These are phyloP conservation scores for Camellia oleifera DNA, from an alignment of 179 eudicot species.

Conservation along the genomic window DNA sequence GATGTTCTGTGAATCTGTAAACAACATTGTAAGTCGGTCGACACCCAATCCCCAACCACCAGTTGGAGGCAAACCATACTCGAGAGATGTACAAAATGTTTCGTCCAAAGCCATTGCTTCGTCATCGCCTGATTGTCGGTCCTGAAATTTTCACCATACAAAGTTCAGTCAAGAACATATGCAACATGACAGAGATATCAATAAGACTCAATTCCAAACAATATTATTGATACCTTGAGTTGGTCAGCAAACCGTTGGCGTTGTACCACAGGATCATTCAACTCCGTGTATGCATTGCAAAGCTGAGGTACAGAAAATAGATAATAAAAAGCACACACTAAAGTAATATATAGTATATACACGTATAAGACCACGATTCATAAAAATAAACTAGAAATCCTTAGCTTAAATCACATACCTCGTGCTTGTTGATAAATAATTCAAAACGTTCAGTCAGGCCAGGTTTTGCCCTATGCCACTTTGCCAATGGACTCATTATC, in stretches of 20 bases:
- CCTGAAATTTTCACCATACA: slow-evolving; percentile 43
- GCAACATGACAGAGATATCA: neutral
- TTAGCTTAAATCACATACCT: slow-evolving; percentile 42
- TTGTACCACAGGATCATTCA: slow-evolving; percentile 94
- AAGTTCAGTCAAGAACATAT: neutral
- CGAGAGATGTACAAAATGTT: slow-evolving; percentile 81
- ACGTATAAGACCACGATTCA: too few species aligned
- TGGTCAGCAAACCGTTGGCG: slow-evolving; percentile 94
- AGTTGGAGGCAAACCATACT: slow-evolving; percentile 95
- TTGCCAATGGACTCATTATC: slow-evolving; percentile 98
- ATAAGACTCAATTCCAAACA: slow-evolving; percentile 3
- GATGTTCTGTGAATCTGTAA: slow-evolving; percentile 91
- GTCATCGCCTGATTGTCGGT: slow-evolving; percentile 90
- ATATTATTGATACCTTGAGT: slow-evolving; percentile 58
- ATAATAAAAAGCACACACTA: neutral
- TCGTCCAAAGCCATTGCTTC: slow-evolving; percentile 98
- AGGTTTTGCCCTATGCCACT: slow-evolving; percentile 94
- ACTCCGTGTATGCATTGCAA: slow-evolving; percentile 95
- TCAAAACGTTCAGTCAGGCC: slow-evolving; percentile 94
- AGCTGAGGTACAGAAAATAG: slow-evolving; percentile 38
- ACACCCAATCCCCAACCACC: slow-evolving; percentile 96
- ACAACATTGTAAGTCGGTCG: slow-evolving; percentile 81
- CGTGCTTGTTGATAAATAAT: slow-evolving; percentile 90
- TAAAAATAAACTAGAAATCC: neutral
- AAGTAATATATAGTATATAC: neutral